A percentile compares a stretch with the other conserved stretches of the same genome.
Conservation (phyloP, 495 filamentous ascomycete species). For the Astrocystis sublimbata region DNA sequence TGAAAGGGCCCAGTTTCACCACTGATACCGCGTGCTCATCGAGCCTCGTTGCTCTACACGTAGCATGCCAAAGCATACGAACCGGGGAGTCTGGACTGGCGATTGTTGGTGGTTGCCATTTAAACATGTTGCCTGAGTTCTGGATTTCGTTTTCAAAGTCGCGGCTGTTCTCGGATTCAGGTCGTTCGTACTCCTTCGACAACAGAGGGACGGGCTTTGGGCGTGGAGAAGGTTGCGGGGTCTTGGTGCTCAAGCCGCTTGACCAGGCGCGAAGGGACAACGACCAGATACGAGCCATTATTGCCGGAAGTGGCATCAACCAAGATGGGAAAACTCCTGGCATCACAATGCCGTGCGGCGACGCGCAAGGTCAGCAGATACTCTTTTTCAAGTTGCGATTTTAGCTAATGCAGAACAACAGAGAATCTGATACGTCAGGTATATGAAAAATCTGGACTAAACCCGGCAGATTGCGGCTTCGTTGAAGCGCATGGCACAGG, state of each 20-base stretch:
- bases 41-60: conserved; percentile 62
- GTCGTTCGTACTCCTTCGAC: conserved; percentile 62
- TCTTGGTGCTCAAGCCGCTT: conserved; percentile 62
- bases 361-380: conserved; percentile 52
- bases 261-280: conserved; percentile 57
- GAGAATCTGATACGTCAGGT: conserved; percentile 49
- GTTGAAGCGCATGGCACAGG: conserved; percentile 59
- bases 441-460: conserved; percentile 43
- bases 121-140: conserved; percentile 59
- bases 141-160: conserved; percentile 52
- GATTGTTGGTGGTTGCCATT: conserved; percentile 58
- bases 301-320: conserved; percentile 60
- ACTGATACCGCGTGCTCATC: conserved; percentile 89
- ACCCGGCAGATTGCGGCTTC: conserved; percentile 46
- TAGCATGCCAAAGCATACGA: conserved; percentile 80
- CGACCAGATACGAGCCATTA: conserved; percentile 62
- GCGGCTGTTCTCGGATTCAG: conserved; percentile 67
- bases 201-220: conserved; percentile 63
- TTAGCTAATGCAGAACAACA: conserved; percentile 25
- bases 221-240: conserved; percentile 62
- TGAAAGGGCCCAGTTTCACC: conserved; percentile 64
- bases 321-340: conserved; percentile 61
- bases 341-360: conserved; percentile 59
- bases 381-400: background rate
- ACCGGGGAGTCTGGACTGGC: conserved; percentile 51